Conservation (phyloP, 2,329 filamentous ascomycete species). For the Exophiala sp. region DNA sequence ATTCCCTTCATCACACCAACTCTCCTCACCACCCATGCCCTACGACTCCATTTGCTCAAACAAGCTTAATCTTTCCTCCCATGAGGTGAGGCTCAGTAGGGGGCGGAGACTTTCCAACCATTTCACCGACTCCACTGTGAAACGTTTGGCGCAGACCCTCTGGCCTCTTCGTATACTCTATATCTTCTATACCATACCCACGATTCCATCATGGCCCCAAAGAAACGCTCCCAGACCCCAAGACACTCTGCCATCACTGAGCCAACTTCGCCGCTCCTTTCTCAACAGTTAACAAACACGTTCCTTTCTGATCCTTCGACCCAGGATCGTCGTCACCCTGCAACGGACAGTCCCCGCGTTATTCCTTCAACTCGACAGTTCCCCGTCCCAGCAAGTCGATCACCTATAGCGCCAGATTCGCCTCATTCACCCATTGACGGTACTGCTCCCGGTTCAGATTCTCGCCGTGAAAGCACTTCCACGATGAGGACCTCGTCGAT, state of each 20-base stretch:
- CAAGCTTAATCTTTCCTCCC: constrained; percentile 27
- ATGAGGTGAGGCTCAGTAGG: constrained; percentile 28
- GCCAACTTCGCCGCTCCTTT: constrained; percentile 13
- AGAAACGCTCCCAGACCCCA: constrained; percentile 25
- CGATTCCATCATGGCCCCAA: constrained; percentile 25
- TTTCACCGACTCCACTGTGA: constrained; percentile 25
- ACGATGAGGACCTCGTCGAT: constrained; percentile 30
- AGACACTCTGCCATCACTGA: constrained; percentile 20
- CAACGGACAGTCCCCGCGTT: constrained; percentile 17
- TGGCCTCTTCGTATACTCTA: constrained; percentile 27
- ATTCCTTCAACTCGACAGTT: constrained; percentile 13
- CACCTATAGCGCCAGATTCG: constrained; percentile 19
- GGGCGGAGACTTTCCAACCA: constrained; percentile 29
- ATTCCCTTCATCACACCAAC: constrained; percentile 26
- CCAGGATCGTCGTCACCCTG: constrained; percentile 14
- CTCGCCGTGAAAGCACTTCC: constrained; percentile 28
- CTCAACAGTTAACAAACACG: constrained; percentile 15
- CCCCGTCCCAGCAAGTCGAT: constrained; percentile 10
- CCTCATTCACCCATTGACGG: constrained; percentile 22
- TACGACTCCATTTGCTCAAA: constrained; percentile 25
- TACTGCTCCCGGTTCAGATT: constrained; percentile 16
- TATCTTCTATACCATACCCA: constrained; percentile 26
- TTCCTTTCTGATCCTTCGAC: constrained; percentile 16
- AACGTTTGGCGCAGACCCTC: constrained; percentile 24
- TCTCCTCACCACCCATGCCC: constrained; percentile 24